Evolutionary conservation across 257 asterid genomes (phyloP), one percentile per base, ranked within the genome.

Genomic region (Lithospermum erythrorhizon): DNA sequence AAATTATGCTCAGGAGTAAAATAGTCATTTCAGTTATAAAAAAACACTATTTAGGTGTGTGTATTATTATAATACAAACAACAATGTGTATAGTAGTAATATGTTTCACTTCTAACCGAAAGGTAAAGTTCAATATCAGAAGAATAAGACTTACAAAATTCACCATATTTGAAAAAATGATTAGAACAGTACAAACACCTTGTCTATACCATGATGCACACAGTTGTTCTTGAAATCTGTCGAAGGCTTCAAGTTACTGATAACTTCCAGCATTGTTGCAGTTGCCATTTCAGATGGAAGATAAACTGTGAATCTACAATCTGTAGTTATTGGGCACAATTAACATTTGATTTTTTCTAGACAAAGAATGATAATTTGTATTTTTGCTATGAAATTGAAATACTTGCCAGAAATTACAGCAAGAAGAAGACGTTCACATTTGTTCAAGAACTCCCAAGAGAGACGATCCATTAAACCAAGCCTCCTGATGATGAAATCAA

Each of bases 241-340:
- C 30, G 72, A 66, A 69, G 97, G 90, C 66, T 77, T 76, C 1
- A 81, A 57, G 51, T 80, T 78, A 75, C 70, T 76, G 21, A 87
- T 64, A 35, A 83, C 90, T 60, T 78, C 79, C 80, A 80, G 72
- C 87, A 90, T 82, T 75, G 78, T 80, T 21, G 96, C 95, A 55
- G 91, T 82, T 51, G 97, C 95, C 82, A 87, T 57, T 57, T 86
- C 84, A 65, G 97, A 90, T 22, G 96, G 95, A 63, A 69, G 78
- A 72, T 64, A 81, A 23, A 71, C 37, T 78, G 71, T 77, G 68
- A 83, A 82, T 80, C 96, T 77, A 68, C 77, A 75, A 61, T 90
- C 97, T 90, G 85, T 52, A 64, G 32, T 3, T n/a, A 16, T 49
- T 9, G 30, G 55, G 9, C 9, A 64, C 16, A 27, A 17, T 67